Base-by-base conservation (phyloP, 2,329 filamentous ascomycete genomes). In the Grosmannia clavigera region DNA sequence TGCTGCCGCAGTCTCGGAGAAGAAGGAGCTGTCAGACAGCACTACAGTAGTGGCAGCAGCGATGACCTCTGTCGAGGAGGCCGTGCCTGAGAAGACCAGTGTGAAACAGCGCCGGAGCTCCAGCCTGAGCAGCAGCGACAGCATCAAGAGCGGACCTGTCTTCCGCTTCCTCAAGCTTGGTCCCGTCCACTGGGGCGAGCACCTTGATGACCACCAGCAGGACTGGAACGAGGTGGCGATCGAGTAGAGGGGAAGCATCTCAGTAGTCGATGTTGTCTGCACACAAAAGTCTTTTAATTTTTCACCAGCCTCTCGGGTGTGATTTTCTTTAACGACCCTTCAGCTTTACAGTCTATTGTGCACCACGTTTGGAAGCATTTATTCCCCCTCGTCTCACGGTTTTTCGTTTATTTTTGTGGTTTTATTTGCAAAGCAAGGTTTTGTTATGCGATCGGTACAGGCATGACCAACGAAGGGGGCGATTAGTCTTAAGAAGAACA, bases 161-260 rank as follows among this genome's bases (percentile, higher is more conserved):
- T 69, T 74, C 65, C 76, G 77, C 61, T 80, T 86, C 70, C 78
- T 86, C 65, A 85, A 84, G 75, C 80, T 86, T 61, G 80, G 81
- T 29, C 82, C 82, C 40, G 82, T 85, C 61, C 81, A 85, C 77
- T 84, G 76, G 71, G 83, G 83, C 65, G 81, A 81, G 75, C 79
- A 82, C 70, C 72, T 73, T 27, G 81, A 76, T 63, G 80, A 79
- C 60, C 74, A 81, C 74, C 77, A 81, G 73, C 75, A 73, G 54
- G 82, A 85, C 74, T 84, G 74, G 69, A 71, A 78, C 70, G 76
- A 80, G 66, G 71, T 77, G 50, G 72, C 72, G 38, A 69, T 76
- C 62, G 71, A 74, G 68, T 75, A 59, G 62, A 55, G 3, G 2
- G 5, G 11, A 5, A 25, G 10, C 4, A 31, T 31, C 35, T 7